Base-by-base conservation (phyloP, 768 basidiomycete species). In the Pulveroboletus sp. region DNA sequence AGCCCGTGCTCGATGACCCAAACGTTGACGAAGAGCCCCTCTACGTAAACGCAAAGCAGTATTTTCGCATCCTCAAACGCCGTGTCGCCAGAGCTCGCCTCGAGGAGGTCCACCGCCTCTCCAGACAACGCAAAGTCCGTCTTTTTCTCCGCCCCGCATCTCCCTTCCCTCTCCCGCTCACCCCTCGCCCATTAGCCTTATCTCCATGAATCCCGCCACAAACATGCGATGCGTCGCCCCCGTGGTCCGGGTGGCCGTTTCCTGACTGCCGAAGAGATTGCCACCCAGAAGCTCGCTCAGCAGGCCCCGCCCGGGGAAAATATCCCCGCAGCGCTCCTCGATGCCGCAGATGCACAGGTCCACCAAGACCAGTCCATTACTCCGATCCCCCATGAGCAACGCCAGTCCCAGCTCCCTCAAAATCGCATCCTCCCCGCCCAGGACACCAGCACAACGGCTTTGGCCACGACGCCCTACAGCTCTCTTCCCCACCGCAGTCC, bases 41-140 rank as follows among this genome's bases (percentile, higher is more conserved):
- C 58, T 97, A 97, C 72, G 96, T 99, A 51, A 99, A 99, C 61
- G 95, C 96, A 52, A 99, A 99, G 67, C 96, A 99, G 71, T 99
- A 98, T 68, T 93, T 94, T 61, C 89, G 96, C 65, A 98, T 99
- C 62, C 81, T 99, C 69, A 97, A 98, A 75, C 80, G 96, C 55
- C 80, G 96, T 49, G 81, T 89, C 58, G 93, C 95, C 6, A 74
- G 95, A 39, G 90, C 92, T 4, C 79, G 96, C 43, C 77, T 97
- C 46, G 94, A 96, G 62, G 95, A 98, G 70, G 78, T 98, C 46
- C 93, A 96, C 58, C 79, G 92, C 56, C 80, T 99, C 55, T 93
- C 92, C 50, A 79, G 86, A 58, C 89, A 95, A 68, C 79, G 96
- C 66, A 98, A 99, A 82, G 95, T 89, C 36, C 37, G 50, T 57